Evolutionary conservation across 192 early-diverging fungal genomes (phyloP), one percentile per base, ranked within the genome.

Genomic region (Linnemannia schmuckeri): DNA sequence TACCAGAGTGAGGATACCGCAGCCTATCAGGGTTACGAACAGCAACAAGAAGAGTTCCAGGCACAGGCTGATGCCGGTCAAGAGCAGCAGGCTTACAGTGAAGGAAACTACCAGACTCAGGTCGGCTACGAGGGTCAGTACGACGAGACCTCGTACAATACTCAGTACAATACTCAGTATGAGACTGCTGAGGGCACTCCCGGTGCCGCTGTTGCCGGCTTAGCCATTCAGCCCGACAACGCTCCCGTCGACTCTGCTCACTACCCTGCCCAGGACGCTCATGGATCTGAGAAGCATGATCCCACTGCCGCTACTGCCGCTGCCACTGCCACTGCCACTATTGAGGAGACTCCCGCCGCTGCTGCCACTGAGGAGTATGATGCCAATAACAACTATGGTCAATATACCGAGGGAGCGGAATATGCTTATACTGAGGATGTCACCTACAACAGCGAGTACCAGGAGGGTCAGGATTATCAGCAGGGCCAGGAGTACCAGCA

Each of bases 81-180:
- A 44, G 47, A 75, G 30, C 72, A 81, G 38, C 79, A 74, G 30
- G n/a, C 46, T 5, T 69, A 37, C 0, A 72, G 72, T 3, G 70
- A 80, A 46, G 70, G 76, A 52, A 70, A 38, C 63, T 55, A 72
- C 33, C 82, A 83, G 63, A 63, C 42, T 12, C 82, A 77, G 54
- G 44, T 44, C 12, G 70, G 47, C 12, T 73, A 73, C 20, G 70
- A 63, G 41, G 71, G 40, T 30, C 70, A 80, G 61, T 83, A 78
- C 33, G 72, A 79, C 54, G 49, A 55, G 61, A 30, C 47, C 33
- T 61, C 75, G n/a, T 81, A 81, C 74, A 76, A 38, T 33, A 27
- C 35, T 37, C 75, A 80, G 75, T 76, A 81, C 38, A 72, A 75
- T 69, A 49, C 22, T 15, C 85, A 87, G 55, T 77, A 81, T 41